Conservation (phyloP, 2,329 filamentous ascomycete genomes). For the Arthrobotrys iridis region DNA sequence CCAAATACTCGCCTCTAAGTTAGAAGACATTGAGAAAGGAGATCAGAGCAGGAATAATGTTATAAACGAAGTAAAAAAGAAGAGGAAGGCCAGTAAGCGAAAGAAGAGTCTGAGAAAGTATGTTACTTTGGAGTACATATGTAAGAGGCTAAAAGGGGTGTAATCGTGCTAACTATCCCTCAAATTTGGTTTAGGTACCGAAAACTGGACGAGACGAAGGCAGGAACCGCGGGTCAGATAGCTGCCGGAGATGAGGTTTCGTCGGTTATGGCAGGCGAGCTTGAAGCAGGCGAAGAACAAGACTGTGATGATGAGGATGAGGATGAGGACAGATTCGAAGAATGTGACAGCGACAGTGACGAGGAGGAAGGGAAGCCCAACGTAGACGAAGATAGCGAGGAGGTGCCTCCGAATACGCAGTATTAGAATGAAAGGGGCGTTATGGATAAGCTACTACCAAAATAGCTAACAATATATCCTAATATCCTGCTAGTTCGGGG, state of each 20-base stretch:
- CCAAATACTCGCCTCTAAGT: conserved; percentile 76
- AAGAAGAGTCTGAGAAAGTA: conserved; percentile 90
- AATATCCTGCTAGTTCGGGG: background rate
- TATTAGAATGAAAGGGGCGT: background rate
- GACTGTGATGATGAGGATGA: background rate
- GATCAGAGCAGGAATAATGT: conserved; percentile 73
- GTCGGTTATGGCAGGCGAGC: conserved; percentile 53
- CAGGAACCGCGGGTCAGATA: conserved; percentile 20
- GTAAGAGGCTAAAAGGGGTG: background rate
- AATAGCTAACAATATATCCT: background rate
- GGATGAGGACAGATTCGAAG: conserved; percentile 4
- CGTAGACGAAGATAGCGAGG: conserved; percentile 26
- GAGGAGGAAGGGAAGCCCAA: background rate
- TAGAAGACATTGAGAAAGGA: conserved; percentile 80
- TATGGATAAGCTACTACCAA: background rate
- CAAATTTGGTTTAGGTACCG: conserved; percentile 56
- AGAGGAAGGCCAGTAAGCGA: conserved; percentile 76
- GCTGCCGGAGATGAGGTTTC: conserved; percentile 56
- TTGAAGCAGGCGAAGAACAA: conserved; percentile 13
- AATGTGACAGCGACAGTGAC: background rate
- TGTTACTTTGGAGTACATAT: conserved; percentile 55
- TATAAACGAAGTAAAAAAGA: conserved; percentile 71
- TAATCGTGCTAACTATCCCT: background rate
- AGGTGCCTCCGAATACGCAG: conserved; percentile 12
- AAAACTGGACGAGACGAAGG: conserved; percentile 68